A percentile compares a stretch with the other conserved stretches of the same genome.
Evolutionary conservation across 2,329 filamentous ascomycete species (phyloP).

Genomic region (Aspergillus quadricinctus): DNA sequence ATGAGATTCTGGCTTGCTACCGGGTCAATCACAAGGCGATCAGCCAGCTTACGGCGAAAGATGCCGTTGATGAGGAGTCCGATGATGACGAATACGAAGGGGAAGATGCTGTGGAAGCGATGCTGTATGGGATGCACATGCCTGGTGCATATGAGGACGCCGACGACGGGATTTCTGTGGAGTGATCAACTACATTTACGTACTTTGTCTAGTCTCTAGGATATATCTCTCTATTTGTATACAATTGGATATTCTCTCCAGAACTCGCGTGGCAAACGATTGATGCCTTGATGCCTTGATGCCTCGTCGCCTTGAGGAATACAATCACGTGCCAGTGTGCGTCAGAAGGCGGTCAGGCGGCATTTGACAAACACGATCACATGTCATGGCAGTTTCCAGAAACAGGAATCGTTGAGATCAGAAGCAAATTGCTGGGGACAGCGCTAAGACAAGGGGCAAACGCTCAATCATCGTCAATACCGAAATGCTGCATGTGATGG

Average conservation of each 20-base stretch:
- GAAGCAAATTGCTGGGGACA: neutral
- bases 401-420: neutral
- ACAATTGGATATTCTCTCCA: neutral
- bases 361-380: conserved; percentile 4
- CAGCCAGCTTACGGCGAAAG: conserved; percentile 20
- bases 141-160: conserved; percentile 16
- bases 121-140: conserved; percentile 16
- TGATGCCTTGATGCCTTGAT: neutral
- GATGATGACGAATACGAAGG: conserved; percentile 25
- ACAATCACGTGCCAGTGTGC: neutral
- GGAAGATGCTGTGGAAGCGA: conserved; percentile 26
- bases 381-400: conserved; percentile 4
- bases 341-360: conserved; percentile 4
- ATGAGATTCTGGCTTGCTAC: conserved; percentile 27
- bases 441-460: neutral
- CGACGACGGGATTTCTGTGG: conserved; percentile 22
- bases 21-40: conserved; percentile 30
- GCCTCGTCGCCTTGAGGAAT: neutral
- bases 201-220: neutral
- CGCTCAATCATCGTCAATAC: neutral
- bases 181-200: conserved; percentile 14
- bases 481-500: neutral
- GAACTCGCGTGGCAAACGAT: neutral
- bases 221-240: neutral
- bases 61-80: conserved; percentile 13